A percentile compares a stretch with the other conserved stretches of the same genome.
phyloP scores from a whole-genome alignment of 768 basidiomycete species.

The Leccinum subtestaceum region DNA sequence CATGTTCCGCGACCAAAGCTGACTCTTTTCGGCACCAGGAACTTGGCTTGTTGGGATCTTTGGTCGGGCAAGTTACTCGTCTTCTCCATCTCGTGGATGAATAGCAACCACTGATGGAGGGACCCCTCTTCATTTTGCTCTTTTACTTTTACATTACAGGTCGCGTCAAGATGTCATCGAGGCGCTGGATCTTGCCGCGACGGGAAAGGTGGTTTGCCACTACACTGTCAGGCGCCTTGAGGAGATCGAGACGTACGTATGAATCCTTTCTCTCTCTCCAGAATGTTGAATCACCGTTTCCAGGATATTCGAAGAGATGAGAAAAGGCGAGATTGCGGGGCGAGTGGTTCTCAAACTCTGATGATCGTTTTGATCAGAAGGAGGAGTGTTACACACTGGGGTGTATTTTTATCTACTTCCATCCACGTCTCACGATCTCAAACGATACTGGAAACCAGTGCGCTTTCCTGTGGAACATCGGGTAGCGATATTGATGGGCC shows the following conservation, averaged over 20 bases:
- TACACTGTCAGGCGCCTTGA: constrained; percentile 26
- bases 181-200: constrained; percentile 42
- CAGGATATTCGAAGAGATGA: constrained; percentile 24
- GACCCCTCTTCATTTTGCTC: background rate
- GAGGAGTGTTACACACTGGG: background rate
- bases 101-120: background rate
- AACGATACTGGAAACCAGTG: background rate
- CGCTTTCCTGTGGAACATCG: background rate
- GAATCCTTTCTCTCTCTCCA: background rate
- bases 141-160: constrained; percentile 12
- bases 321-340: constrained; percentile 14
- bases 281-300: background rate
- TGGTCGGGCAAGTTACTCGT: constrained; percentile 15
- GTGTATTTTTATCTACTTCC: background rate
- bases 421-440: background rate
- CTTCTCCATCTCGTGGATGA: background rate
- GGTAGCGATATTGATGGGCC: background rate
- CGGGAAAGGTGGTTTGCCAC: constrained; percentile 39
- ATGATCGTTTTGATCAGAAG: constrained; percentile 9
- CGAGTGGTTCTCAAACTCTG: constrained; percentile 23
- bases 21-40: constrained; percentile 9
- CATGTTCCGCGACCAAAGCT: background rate
- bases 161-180: constrained; percentile 46
- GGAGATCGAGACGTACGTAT: constrained; percentile 27
- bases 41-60: constrained; percentile 22